These are phyloP conservation scores for Beauveria brongniartii DNA, from an alignment of 2,329 filamentous ascomycete species.

Conservation along the genomic window DNA sequence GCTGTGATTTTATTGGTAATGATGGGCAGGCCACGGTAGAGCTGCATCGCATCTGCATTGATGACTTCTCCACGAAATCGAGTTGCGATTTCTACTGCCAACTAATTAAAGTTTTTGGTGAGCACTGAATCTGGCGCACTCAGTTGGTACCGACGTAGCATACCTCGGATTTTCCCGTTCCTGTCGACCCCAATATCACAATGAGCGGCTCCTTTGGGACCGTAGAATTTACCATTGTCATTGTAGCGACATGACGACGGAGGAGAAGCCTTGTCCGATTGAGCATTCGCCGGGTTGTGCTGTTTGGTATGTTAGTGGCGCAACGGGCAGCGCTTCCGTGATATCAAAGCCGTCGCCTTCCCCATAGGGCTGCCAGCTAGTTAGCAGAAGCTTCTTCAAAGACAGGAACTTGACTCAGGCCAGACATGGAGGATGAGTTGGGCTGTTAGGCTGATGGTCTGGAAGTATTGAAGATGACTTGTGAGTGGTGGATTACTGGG, in stretches of 20 bases:
- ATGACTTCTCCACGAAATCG: conserved; percentile 88
- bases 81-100: conserved; percentile 80
- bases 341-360: background rate
- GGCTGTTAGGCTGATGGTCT: background rate
- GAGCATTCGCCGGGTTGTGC: conserved; percentile 3
- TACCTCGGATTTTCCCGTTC: conserved; percentile 90
- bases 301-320: background rate
- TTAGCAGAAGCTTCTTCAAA: background rate
- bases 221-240: conserved; percentile 25
- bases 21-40: conserved; percentile 84
- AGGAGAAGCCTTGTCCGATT: conserved; percentile 10
- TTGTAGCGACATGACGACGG: conserved; percentile 30
- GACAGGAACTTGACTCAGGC: background rate
- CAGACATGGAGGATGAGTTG: background rate
- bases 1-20: conserved; percentile 87
- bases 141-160: conserved; percentile 15
- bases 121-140: background rate
- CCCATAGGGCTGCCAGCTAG: background rate
- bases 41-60: conserved; percentile 97
- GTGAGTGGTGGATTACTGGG: background rate
- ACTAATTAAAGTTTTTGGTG: conserved; percentile 36
- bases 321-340: background rate
- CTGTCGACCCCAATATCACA: conserved; percentile 80
- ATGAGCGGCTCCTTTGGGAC: conserved; percentile 55
- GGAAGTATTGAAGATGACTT: background rate